Conservation (phyloP, 2,329 filamentous ascomycete species). For the Colletotrichum navitas region DNA sequence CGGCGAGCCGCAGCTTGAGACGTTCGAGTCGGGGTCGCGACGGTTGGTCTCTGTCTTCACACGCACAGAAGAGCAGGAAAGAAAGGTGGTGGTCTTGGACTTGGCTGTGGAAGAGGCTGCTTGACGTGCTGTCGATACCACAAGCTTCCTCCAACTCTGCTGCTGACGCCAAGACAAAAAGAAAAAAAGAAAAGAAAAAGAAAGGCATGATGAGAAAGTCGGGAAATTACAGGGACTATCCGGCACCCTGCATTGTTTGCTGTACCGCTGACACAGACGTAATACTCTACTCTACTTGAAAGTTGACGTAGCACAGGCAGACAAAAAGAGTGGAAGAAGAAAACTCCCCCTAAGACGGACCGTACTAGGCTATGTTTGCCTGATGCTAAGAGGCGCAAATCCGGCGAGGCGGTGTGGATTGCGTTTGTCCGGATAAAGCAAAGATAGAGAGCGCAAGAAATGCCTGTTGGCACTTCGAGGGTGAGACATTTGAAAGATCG, state of each 20-base stretch:
- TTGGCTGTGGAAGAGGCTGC: constrained; percentile 21
- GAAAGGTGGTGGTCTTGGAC: constrained; percentile 35
- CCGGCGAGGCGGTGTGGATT: constrained; percentile 26
- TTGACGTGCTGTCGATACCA: not conserved
- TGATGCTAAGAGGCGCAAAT: not conserved
- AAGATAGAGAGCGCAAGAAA: not conserved
- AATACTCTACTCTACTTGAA: not conserved
- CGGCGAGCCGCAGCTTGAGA: constrained; percentile 37
- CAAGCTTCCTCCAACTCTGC: not conserved
- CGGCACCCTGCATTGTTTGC: constrained; percentile 3
- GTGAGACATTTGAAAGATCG: constrained; percentile 21
- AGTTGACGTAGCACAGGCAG: constrained; percentile 18
- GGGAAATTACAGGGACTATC: not conserved
- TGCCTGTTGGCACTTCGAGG: not conserved
- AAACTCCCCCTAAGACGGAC: not conserved
- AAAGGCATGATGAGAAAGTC: not conserved
- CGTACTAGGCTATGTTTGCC: constrained; percentile 16
- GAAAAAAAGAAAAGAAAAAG: not conserved
- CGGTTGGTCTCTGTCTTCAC: constrained; percentile 31
- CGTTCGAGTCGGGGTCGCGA: constrained; percentile 29
- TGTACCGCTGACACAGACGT: not conserved
- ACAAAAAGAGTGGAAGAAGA: not conserved
- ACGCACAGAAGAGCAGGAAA: constrained; percentile 35
- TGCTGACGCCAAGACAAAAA: not conserved
- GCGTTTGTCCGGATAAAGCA: constrained; percentile 17